A percentile compares a stretch with the other conserved stretches of the same genome.
Conservation (phyloP, 768 basidiomycete genomes). For the Termitomyces sp. region DNA sequence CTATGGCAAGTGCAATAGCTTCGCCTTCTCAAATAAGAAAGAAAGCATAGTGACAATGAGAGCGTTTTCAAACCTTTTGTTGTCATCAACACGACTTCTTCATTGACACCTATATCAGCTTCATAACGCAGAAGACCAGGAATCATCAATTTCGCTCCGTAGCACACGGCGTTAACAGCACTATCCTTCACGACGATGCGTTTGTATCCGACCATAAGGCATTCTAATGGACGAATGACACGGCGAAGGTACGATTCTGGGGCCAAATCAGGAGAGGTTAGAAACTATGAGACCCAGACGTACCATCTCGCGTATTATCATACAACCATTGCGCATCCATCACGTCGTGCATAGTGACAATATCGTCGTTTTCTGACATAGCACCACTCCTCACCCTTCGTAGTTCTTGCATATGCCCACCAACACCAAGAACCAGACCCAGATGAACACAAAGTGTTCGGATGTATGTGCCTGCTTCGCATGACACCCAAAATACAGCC, state of each 20-base stretch:
- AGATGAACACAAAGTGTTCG: constrained; percentile 97
- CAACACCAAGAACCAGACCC: constrained; percentile 90
- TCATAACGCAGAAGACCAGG: constrained; percentile 97
- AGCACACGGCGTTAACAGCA: constrained; percentile 98
- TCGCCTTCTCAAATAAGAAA: constrained; percentile 50
- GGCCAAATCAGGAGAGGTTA: neutral
- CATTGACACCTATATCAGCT: constrained; percentile 88
- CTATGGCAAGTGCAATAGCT: constrained; percentile 91
- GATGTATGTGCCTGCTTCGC: constrained; percentile 96
- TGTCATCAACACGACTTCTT: constrained; percentile 98
- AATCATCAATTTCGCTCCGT: constrained; percentile 99
- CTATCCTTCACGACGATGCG: constrained; percentile 99
- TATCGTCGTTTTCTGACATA: constrained; percentile 96
- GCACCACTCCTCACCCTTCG: constrained; percentile 93
- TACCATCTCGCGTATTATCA: constrained; percentile 96
- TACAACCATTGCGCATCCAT: constrained; percentile 98
- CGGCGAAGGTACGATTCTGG: constrained; percentile 94
- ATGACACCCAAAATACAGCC: constrained; percentile 97
- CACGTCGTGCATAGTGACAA: constrained; percentile 99
- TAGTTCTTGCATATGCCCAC: constrained; percentile 99
- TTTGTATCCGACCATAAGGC: constrained; percentile 92
- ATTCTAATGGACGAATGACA: constrained; percentile 92
- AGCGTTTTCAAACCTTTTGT: constrained; percentile 70
- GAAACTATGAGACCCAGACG: constrained; percentile 17
- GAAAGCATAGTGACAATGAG: neutral